Evolutionary conservation across 73 alveolate genomes (phyloP).

Genomic region (Paramecium sexaurelia): DNA sequence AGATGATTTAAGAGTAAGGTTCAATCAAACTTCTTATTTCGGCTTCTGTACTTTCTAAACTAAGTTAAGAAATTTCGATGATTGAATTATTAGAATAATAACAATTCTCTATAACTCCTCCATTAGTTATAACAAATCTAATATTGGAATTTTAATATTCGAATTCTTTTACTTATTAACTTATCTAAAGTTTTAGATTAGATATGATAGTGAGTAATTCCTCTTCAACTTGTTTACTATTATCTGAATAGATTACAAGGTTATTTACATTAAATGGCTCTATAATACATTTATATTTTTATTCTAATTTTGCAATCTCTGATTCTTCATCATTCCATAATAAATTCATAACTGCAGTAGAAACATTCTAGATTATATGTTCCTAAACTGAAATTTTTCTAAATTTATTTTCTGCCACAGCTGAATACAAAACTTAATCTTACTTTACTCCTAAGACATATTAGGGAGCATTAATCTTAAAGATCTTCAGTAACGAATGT

Average conservation of each 20-base stretch:
- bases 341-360: conserved; percentile 1
- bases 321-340: conserved; percentile 1
- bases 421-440: neutral
- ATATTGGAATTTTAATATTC: conserved; percentile 2
- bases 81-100: neutral
- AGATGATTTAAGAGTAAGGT: neutral
- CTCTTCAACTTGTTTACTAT: neutral
- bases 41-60: neutral
- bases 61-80: neutral
- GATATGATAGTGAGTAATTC: neutral
- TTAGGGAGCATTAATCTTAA: neutral
- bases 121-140: neutral
- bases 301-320: neutral
- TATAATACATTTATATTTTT: neutral
- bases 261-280: neutral
- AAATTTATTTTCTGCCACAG: neutral
- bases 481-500: neutral
- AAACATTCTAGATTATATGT: neutral
- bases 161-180: neutral
- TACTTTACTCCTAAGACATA: neutral
- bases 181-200: neutral
- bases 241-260: neutral
- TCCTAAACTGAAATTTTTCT: neutral
- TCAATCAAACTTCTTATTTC: neutral
- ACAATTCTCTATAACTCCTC: neutral